Percentiles rank a stretch among this genome's conserved stretches.
Evolutionary conservation across 1,284 basidiomycete species (phyloP).

Genomic region (Neonothopanus nambi): DNA sequence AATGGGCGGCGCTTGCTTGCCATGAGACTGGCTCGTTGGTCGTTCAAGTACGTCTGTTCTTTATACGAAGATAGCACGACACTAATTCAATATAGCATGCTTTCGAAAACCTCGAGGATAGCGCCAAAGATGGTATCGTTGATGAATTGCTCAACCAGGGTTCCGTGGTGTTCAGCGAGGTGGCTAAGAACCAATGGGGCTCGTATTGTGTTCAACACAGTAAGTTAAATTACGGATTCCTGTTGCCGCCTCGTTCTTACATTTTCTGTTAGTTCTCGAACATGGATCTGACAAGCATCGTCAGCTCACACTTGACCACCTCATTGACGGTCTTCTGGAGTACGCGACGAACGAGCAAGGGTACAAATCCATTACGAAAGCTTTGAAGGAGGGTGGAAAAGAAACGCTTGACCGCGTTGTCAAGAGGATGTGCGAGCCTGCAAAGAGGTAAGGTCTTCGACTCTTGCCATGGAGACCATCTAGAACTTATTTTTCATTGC

Average conservation of each 20-base stretch:
- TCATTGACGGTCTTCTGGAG: slow-evolving; percentile 69
- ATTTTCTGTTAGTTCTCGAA: slow-evolving; percentile 59
- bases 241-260: not conserved
- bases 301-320: slow-evolving; percentile 69
- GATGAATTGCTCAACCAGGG: slow-evolving; percentile 78
- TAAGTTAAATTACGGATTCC: slow-evolving; percentile 36
- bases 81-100: slow-evolving; percentile 56
- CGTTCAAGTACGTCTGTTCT: slow-evolving; percentile 56
- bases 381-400: slow-evolving; percentile 77
- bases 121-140: slow-evolving; percentile 78
- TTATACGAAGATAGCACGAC: not conserved
- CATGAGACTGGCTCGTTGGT: slow-evolving; percentile 85
- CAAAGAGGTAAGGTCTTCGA: slow-evolving; percentile 57
- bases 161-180: slow-evolving; percentile 62
- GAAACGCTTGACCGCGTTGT: slow-evolving; percentile 71
- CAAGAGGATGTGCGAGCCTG: slow-evolving; percentile 78
- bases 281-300: slow-evolving; percentile 75
- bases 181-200: slow-evolving; percentile 85
- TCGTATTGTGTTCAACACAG: slow-evolving; percentile 83
- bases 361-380: slow-evolving; percentile 79
- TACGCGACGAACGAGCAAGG: slow-evolving; percentile 81
- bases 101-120: slow-evolving; percentile 81
- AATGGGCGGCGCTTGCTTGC: slow-evolving; percentile 84
- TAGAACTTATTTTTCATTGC: slow-evolving; percentile 15
- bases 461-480: not conserved